Percentiles rank a stretch among this genome's conserved stretches.
Conservation (phyloP, 495 filamentous ascomycete genomes). For the Penicillium verhagenii region DNA sequence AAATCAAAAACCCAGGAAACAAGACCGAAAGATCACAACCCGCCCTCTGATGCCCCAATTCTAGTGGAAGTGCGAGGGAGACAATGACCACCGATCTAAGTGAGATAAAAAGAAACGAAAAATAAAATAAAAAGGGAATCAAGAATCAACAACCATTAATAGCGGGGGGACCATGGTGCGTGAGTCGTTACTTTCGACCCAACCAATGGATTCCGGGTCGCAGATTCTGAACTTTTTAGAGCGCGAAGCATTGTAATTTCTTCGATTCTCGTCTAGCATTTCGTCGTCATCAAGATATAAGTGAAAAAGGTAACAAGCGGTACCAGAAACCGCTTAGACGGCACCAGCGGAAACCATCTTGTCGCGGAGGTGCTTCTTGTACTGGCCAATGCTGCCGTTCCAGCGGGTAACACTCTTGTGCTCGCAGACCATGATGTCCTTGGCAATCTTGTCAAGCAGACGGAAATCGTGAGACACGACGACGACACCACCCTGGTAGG, state of each 20-base stretch:
- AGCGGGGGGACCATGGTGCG: not conserved
- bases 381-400: constrained; percentile 85
- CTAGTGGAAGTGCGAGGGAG: constrained; percentile 1
- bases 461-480: constrained; percentile 99
- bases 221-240: constrained; percentile 22
- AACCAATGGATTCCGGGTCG: constrained; percentile 1
- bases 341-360: constrained; percentile 73
- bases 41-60: constrained; percentile 6
- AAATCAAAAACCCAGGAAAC: constrained; percentile 3
- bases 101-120: constrained; percentile 3
- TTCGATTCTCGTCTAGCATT: constrained; percentile 45
- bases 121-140: constrained; percentile 9
- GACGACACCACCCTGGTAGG: constrained; percentile 93
- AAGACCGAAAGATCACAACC: constrained; percentile 5
- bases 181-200: not conserved
- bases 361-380: constrained; percentile 98
- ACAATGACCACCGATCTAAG: constrained; percentile 23
- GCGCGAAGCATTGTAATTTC: constrained; percentile 25
- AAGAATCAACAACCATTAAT: not conserved
- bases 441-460: constrained; percentile 98
- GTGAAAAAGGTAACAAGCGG: constrained; percentile 11
- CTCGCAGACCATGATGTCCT: constrained; percentile 99
- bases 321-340: constrained; percentile 35
- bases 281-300: constrained; percentile 36
- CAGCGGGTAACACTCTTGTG: constrained; percentile 86